phyloP scores from a whole-genome alignment of 345 rosid genomes.

The Gossypium ekmanianum region DNA sequence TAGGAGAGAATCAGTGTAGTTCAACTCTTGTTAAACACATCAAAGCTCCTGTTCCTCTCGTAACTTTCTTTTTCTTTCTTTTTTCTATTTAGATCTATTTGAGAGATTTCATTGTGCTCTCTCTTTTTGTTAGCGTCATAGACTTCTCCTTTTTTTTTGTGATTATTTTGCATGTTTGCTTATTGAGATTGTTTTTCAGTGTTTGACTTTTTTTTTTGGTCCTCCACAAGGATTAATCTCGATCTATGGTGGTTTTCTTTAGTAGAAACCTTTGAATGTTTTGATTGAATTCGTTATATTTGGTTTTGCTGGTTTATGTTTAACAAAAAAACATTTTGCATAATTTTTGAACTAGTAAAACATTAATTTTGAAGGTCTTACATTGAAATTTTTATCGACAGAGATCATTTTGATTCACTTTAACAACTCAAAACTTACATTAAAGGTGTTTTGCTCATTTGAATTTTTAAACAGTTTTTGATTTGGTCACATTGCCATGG shows the following conservation, averaged over 20 bases:
- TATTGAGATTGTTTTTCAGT: neutral
- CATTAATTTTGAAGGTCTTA: neutral
- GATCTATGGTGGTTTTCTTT: slow-evolving; percentile 15
- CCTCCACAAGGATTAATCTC: slow-evolving; percentile 15
- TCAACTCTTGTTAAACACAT: slow-evolving; percentile 75
- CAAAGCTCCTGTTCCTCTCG: slow-evolving; percentile 94
- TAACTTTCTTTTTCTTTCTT: slow-evolving; percentile 32
- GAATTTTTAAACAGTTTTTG: neutral
- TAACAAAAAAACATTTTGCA: neutral
- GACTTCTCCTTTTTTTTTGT: neutral
- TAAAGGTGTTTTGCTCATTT: neutral
- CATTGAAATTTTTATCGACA: neutral
- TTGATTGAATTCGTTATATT: neutral
- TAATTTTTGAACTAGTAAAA: neutral
- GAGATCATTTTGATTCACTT: neutral
- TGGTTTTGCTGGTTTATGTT: neutral
- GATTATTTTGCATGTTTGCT: neutral
- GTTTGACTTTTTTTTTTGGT: neutral
- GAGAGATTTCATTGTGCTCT: neutral
- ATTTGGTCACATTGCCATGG: neutral
- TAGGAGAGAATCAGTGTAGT: slow-evolving; percentile 66
- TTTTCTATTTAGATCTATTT: neutral
- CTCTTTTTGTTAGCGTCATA: neutral
- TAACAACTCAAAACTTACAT: neutral
- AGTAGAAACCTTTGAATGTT: neutral